These are phyloP conservation scores for Linaria vulgaris DNA, from an alignment of 257 asterid species.

Conservation along the genomic window DNA sequence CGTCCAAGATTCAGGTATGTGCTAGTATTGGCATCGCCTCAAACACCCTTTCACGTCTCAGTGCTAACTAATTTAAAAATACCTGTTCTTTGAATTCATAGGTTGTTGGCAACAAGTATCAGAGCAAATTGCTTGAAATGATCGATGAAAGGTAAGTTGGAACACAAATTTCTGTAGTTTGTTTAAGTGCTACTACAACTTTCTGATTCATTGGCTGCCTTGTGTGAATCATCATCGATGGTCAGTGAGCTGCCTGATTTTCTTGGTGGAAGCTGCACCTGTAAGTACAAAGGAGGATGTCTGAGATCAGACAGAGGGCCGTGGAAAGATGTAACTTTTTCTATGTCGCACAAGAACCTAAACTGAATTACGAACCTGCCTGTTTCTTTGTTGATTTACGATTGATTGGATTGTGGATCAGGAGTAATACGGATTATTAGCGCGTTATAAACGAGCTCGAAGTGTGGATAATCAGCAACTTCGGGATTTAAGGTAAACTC, in stretches of 20 bases:
- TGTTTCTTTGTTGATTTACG: background rate
- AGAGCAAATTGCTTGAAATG: conserved; percentile 51
- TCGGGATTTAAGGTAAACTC: no score
- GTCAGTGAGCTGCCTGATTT: conserved; percentile 60
- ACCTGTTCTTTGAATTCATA: conserved; percentile 21
- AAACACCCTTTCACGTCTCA: background rate
- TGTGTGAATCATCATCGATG: background rate
- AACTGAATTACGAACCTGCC: conserved; percentile 3
- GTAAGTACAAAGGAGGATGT: conserved; percentile 56
- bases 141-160: conserved; percentile 44
- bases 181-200: background rate
- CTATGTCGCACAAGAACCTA: conserved; percentile 22
- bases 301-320: conserved; percentile 60
- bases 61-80: background rate
- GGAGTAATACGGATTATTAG: no score
- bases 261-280: conserved; percentile 58
- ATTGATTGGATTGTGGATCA: no score
- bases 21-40: background rate
- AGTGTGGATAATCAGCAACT: no score
- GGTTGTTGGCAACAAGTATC: conserved; percentile 56
- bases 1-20: conserved; percentile 7
- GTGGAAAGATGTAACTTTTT: conserved; percentile 41
- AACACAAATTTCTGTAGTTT: background rate
- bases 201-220: background rate
- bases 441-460: no score